phyloP scores from a whole-genome alignment of 2,329 filamentous ascomycete species.

The Lasiodiplodia theobromae region DNA sequence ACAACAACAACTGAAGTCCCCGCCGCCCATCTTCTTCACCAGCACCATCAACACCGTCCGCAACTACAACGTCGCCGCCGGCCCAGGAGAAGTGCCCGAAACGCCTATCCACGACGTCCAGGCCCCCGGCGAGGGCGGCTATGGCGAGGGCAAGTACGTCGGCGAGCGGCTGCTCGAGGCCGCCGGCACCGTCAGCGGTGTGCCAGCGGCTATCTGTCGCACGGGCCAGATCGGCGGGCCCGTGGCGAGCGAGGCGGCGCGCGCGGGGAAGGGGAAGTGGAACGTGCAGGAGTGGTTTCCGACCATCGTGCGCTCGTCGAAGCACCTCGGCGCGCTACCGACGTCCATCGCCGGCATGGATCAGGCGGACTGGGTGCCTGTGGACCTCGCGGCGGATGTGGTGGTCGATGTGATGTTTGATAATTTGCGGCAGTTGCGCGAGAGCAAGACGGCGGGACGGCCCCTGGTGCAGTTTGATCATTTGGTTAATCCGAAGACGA shows the following conservation, averaged over 20 bases:
- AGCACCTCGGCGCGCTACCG: not conserved
- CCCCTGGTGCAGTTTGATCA: not conserved
- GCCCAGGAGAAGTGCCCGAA: not conserved
- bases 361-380: not conserved
- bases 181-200: not conserved
- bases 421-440: not conserved
- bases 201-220: not conserved
- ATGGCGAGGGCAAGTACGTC: slow-evolving; percentile 54
- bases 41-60: not conserved
- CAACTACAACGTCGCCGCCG: not conserved
- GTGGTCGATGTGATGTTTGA: not conserved
- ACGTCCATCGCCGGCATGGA: not conserved
- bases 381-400: not conserved
- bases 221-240: not conserved
- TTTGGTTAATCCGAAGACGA: not conserved
- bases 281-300: slow-evolving; percentile 7
- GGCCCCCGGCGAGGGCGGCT: slow-evolving; percentile 3
- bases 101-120: not conserved
- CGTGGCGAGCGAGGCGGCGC: not conserved
- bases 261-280: slow-evolving; percentile 37
- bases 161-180: slow-evolving; percentile 61
- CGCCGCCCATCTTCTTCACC: not conserved
- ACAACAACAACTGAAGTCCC: not conserved
- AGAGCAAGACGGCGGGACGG: not conserved
- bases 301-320: not conserved